A percentile compares a stretch with the other conserved stretches of the same genome.
Conservation (phyloP, 768 basidiomycete genomes). For the Lactarius quietus region DNA sequence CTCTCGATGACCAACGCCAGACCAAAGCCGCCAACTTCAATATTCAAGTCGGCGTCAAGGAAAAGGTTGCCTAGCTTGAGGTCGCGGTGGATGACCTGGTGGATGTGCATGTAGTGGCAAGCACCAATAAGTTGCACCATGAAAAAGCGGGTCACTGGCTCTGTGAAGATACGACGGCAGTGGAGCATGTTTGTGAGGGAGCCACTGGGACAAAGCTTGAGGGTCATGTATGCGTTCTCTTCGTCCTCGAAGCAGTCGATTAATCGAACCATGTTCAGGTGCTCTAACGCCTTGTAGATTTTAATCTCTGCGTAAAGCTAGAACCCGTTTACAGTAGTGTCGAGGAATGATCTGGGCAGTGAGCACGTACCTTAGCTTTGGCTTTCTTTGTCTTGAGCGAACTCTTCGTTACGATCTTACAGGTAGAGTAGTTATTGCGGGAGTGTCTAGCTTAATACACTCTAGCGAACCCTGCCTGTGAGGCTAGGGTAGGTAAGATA, state of each 20-base stretch:
- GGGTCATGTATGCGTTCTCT: conserved; percentile 94
- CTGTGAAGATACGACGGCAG: conserved; percentile 79
- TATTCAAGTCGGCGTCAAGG: conserved; percentile 86
- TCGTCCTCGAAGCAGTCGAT: conserved; percentile 94
- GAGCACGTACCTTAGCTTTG: conserved; percentile 77
- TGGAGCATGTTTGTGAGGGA: conserved; percentile 90
- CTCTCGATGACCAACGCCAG: conserved; percentile 95
- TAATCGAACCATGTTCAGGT: conserved; percentile 91
- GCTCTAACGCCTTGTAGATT: conserved; percentile 82
- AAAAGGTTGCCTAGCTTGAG: conserved; percentile 96
- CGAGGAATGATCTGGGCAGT: background rate
- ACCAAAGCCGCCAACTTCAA: conserved; percentile 98
- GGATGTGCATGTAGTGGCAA: conserved; percentile 95
- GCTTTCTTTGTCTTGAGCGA: conserved; percentile 95
- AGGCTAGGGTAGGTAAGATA: conserved; percentile 1
- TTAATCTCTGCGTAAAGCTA: conserved; percentile 99
- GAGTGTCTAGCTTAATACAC: conserved; percentile 88
- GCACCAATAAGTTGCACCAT: conserved; percentile 94
- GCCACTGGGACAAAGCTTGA: conserved; percentile 89
- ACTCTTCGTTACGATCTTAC: conserved; percentile 92
- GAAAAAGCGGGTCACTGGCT: conserved; percentile 90
- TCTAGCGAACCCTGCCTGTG: conserved; percentile 87
- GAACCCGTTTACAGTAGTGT: background rate
- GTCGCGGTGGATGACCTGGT: conserved; percentile 97
- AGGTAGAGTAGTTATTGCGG: conserved; percentile 63